A percentile compares a stretch with the other conserved stretches of the same genome.
These are phyloP conservation scores for Eucalyptus camaldulensis DNA, from an alignment of 345 rosid genomes.

Conservation along the genomic window DNA sequence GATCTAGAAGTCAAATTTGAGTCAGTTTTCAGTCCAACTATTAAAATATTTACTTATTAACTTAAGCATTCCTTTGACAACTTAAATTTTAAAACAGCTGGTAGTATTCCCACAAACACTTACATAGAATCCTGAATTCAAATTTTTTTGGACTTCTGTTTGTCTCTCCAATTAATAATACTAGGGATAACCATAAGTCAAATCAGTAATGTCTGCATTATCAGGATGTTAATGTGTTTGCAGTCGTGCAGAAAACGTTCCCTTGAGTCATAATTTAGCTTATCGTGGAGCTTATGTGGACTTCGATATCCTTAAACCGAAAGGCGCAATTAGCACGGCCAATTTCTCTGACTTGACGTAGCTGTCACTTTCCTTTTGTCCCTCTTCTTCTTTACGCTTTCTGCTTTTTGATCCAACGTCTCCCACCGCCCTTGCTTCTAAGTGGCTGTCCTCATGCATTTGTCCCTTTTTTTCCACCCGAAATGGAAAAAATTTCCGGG, in stretches of 20 bases:
- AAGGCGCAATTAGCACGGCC: neutral
- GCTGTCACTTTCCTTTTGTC: neutral
- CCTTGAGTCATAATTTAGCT: neutral
- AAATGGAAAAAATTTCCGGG: neutral
- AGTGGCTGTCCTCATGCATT: neutral
- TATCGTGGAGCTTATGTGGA: neutral
- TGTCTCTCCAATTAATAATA: neutral
- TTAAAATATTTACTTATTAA: neutral
- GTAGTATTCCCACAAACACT: rapidly evolving
- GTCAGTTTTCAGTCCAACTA: neutral
- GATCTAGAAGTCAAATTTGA: neutral
- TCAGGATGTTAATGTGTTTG: neutral
- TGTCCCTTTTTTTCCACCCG: neutral
- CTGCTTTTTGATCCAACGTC: neutral
- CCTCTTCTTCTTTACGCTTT: neutral
- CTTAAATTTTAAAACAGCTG: neutral
- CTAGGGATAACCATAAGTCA: rapidly evolving
- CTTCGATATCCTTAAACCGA: neutral
- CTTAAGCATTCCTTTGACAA: neutral
- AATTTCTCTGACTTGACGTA: neutral
- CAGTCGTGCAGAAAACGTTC: neutral
- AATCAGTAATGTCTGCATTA: neutral
- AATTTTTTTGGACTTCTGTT: no score
- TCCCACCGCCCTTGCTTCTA: neutral
- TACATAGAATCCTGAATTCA: no score